Conservation (phyloP, 106 monocot genomes). For the Xerophyta viscosa region DNA sequence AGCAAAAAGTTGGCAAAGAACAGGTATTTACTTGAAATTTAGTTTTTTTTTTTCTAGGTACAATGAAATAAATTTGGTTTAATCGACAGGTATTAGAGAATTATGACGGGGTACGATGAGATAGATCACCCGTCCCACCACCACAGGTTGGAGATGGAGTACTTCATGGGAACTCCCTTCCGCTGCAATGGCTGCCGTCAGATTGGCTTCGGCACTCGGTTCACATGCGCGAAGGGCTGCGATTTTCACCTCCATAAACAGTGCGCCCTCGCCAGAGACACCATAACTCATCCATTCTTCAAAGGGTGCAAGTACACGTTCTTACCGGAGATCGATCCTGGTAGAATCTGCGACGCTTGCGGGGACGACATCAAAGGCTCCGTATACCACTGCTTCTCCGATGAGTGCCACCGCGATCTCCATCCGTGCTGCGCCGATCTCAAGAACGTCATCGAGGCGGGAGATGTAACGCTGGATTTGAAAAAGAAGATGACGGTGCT, state of each 20-base stretch:
- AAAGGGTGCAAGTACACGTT: conserved; percentile 1
- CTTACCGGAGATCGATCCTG: not conserved
- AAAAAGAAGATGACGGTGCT: conserved; percentile 9
- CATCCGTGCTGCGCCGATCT: conserved; percentile 1
- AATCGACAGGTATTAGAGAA: too few species aligned
- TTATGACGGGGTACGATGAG: too few species aligned
- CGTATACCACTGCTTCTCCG: conserved; percentile 3
- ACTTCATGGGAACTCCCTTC: conserved; percentile 13
- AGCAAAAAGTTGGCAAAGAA: too few species aligned
- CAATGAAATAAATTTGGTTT: too few species aligned
- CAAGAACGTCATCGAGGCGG: not conserved
- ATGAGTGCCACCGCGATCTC: not conserved
- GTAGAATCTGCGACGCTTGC: conserved; percentile 4
- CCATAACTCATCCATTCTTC: conserved; percentile 17
- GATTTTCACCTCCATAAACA: conserved; percentile 13
- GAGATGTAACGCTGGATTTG: not conserved
- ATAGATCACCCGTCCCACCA: conserved; percentile 16
- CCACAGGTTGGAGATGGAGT: conserved; percentile 3
- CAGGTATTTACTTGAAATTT: too few species aligned
- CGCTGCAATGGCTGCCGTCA: conserved; percentile 11
- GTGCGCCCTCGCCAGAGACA: not conserved
- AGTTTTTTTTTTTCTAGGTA: too few species aligned
- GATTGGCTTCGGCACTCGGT: conserved; percentile 6
- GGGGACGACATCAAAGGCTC: conserved; percentile 7
- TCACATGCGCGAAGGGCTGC: conserved; percentile 2